Percentiles rank a stretch among this genome's conserved stretches.
phyloP scores from a whole-genome alignment of 345 rosid species.

The Eucalyptus sp. region DNA sequence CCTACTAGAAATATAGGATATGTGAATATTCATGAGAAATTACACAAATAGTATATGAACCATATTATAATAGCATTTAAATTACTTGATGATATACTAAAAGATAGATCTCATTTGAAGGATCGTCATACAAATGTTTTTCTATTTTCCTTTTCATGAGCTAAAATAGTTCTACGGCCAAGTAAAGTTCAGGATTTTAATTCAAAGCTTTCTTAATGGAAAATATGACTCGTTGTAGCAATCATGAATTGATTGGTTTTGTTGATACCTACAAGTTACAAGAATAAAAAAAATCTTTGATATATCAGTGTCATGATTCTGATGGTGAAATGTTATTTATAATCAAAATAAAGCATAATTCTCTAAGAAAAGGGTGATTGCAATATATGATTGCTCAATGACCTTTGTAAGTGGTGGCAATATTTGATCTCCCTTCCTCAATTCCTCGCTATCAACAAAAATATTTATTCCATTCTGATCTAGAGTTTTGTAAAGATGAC shows the following conservation, averaged over 20 bases:
- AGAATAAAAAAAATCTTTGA: background rate
- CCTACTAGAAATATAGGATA: no score
- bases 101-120: background rate
- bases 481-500: no score
- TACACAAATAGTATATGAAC: background rate
- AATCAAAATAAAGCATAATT: background rate
- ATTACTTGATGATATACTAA: background rate
- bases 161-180: fast-evolving
- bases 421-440: no score
- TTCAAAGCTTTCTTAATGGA: background rate
- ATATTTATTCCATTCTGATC: no score
- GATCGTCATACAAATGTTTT: background rate
- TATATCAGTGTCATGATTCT: background rate
- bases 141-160: background rate
- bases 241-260: background rate
- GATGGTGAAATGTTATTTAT: background rate
- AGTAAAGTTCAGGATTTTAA: background rate
- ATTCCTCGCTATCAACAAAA: no score
- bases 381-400: fast-evolving
- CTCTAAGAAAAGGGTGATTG: no score
- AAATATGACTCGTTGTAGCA: background rate
- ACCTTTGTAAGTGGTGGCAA: no score
- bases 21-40: no score
- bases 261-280: background rate
- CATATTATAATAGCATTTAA: background rate